A percentile compares a stretch with the other conserved stretches of the same genome.
Conservation (phyloP, 2,329 filamentous ascomycete genomes). For the Aspergillus pseudoglaucus region DNA sequence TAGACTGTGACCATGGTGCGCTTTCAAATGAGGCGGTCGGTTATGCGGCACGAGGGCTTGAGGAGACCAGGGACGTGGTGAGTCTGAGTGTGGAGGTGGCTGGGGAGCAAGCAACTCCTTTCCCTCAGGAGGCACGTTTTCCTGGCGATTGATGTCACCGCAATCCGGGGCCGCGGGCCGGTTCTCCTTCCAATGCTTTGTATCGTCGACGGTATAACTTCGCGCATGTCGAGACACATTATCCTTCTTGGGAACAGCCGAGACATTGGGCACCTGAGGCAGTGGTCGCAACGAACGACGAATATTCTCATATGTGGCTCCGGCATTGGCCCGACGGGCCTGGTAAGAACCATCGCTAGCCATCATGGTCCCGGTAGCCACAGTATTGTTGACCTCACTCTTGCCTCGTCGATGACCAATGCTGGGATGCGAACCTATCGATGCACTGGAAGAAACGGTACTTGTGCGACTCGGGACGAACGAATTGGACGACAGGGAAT, state of each 20-base stretch:
- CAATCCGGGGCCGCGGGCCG: constrained; percentile 28
- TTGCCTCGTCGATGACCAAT: constrained; percentile 64
- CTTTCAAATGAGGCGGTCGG: constrained; percentile 20
- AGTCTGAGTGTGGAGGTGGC: constrained; percentile 15
- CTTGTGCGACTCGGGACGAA: constrained; percentile 55
- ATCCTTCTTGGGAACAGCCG: constrained; percentile 32
- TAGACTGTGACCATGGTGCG: constrained; percentile 24
- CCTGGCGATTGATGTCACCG: constrained; percentile 20
- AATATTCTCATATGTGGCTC: constrained; percentile 63
- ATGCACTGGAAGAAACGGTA: constrained; percentile 66
- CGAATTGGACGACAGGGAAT: constrained; percentile 44
- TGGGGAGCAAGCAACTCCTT: constrained; percentile 15
- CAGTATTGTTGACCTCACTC: constrained; percentile 59
- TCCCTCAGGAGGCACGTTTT: constrained; percentile 22
- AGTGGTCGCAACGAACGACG: constrained; percentile 72
- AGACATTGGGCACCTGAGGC: constrained; percentile 56
- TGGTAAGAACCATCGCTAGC: constrained; percentile 15
- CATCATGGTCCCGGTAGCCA: constrained; percentile 36
- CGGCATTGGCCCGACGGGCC: constrained; percentile 39
- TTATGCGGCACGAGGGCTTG: constrained; percentile 23
- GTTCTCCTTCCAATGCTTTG: constrained; percentile 27
- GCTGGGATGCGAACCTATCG: constrained; percentile 48
- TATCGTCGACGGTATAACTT: constrained; percentile 60
- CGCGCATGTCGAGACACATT: constrained; percentile 41
- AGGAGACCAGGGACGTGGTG: constrained; percentile 19